Evolutionary conservation across 352 stramenopile species (phyloP).

Genomic region (Phytophthora quininea): DNA sequence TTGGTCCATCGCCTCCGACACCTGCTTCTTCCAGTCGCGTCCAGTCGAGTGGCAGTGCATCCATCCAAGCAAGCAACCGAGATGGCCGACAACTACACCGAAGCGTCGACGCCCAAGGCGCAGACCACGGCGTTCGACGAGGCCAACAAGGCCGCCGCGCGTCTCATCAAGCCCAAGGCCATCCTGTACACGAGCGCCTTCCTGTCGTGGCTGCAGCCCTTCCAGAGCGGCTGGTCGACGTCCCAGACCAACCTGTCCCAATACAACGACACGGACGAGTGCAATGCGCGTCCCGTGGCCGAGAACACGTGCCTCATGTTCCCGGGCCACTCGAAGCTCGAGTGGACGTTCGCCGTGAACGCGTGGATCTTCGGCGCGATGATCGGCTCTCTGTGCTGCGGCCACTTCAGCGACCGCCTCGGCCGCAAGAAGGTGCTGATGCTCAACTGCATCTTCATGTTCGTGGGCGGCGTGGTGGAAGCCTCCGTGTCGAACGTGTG

Average conservation of each 20-base stretch:
- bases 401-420: slow-evolving; percentile 33
- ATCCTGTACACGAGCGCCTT: slow-evolving; percentile 2
- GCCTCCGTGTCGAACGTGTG: slow-evolving; percentile 15
- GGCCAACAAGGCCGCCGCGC: slow-evolving; percentile 20
- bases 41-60: slow-evolving; percentile 7
- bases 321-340: slow-evolving; percentile 1
- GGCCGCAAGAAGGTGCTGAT: slow-evolving; percentile 29
- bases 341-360: slow-evolving; percentile 19
- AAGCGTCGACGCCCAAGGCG: slow-evolving; percentile 11
- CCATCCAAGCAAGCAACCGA: slow-evolving; percentile 7
- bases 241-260: slow-evolving; percentile 2
- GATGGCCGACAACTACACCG: slow-evolving; percentile 21
- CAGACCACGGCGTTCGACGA: slow-evolving; percentile 11
- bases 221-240: slow-evolving; percentile 3
- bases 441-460: slow-evolving; percentile 36
- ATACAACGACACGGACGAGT: slow-evolving; percentile 5
- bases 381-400: slow-evolving; percentile 37
- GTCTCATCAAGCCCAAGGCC: slow-evolving; percentile 3
- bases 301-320: slow-evolving; percentile 15
- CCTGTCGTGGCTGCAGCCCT: slow-evolving; percentile 2
- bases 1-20: slow-evolving; percentile 4
- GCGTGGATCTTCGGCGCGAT: slow-evolving; percentile 23
- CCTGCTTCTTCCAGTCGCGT: not conserved
- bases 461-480: slow-evolving; percentile 33
- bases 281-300: slow-evolving; percentile 18